These are phyloP conservation scores for Mycena amicta DNA, from an alignment of 768 basidiomycete genomes.

Conservation along the genomic window DNA sequence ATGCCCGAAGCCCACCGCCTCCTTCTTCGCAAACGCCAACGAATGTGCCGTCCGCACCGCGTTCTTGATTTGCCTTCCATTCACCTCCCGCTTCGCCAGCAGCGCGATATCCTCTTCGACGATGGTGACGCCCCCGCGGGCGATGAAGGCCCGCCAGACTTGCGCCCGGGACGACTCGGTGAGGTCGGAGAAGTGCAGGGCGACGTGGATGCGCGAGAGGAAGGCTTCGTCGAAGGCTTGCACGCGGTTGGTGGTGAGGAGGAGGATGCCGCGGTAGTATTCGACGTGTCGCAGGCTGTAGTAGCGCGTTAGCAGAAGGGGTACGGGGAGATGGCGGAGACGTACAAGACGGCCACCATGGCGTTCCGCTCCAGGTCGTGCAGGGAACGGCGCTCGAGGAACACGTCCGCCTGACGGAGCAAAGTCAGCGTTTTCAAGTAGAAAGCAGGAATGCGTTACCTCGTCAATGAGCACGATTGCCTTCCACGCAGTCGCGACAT, in stretches of 20 bases:
- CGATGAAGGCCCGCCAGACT: constrained; percentile 66
- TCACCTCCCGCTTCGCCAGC: constrained; percentile 55
- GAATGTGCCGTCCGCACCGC: constrained; percentile 64
- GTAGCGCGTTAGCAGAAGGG: constrained; percentile 28
- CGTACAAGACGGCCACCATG: constrained; percentile 70
- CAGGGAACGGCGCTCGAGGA: constrained; percentile 68
- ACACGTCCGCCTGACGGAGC: constrained; percentile 60
- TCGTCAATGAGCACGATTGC: constrained; percentile 62
- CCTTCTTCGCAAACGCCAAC: constrained; percentile 51
- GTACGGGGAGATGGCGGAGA: constrained; percentile 5
- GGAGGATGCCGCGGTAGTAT: constrained; percentile 59
- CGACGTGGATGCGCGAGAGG: constrained; percentile 67
- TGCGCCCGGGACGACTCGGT: constrained; percentile 52
- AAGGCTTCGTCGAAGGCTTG: constrained; percentile 69
- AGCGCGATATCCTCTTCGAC: constrained; percentile 44
- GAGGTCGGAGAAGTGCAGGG: constrained; percentile 65
- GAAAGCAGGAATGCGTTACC: constrained; percentile 20
- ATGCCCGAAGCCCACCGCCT: constrained; percentile 51
- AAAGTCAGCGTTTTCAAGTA: constrained; percentile 9
- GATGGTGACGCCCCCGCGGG: constrained; percentile 36
- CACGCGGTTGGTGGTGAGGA: constrained; percentile 59
- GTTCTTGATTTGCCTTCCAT: constrained; percentile 73
- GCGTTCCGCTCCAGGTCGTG: constrained; percentile 69
- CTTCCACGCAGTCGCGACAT: constrained; percentile 62
- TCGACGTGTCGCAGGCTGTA: constrained; percentile 58